Conservation (phyloP, 495 filamentous ascomycete genomes). For the Letharia columbiana region DNA sequence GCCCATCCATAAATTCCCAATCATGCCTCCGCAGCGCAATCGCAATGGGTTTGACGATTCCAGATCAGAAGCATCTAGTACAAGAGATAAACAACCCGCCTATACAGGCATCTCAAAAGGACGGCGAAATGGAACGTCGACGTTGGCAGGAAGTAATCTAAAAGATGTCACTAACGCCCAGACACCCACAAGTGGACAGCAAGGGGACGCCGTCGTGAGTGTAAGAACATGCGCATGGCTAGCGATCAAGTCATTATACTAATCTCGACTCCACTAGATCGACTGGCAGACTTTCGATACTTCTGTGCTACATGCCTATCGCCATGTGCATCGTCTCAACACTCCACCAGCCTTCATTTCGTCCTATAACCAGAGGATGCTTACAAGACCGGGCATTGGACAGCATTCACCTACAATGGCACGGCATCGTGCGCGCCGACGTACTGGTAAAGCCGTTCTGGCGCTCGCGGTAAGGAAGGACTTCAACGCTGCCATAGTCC, state of each 20-base stretch:
- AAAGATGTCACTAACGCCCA: constrained; percentile 29
- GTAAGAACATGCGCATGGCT: not conserved
- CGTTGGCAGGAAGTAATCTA: constrained; percentile 25
- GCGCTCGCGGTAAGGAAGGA: constrained; percentile 66
- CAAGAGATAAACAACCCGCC: constrained; percentile 28
- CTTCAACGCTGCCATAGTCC: constrained; percentile 66
- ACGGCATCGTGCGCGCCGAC: constrained; percentile 46
- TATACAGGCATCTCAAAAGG: constrained; percentile 20
- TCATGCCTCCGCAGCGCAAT: constrained; percentile 24
- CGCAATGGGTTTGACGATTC: constrained; percentile 29
- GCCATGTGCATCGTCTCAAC: constrained; percentile 54
- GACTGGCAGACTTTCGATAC: constrained; percentile 55
- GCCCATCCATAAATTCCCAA: not conserved
- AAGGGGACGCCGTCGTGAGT: constrained; percentile 2
- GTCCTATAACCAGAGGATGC: constrained; percentile 53
- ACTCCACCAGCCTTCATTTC: constrained; percentile 54
- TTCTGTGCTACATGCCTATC: constrained; percentile 57
- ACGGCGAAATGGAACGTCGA: constrained; percentile 23
- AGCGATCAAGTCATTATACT: not conserved
- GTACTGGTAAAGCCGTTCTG: constrained; percentile 58
- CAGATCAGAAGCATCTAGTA: constrained; percentile 32
- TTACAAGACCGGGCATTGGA: constrained; percentile 55
- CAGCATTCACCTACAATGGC: constrained; percentile 64
- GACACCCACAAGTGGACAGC: not conserved
- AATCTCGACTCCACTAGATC: constrained; percentile 40